Evolutionary conservation across 441 rosid genomes (phyloP), one percentile per base, ranked within the genome.

Genomic region (Biscutella laevigata): DNA sequence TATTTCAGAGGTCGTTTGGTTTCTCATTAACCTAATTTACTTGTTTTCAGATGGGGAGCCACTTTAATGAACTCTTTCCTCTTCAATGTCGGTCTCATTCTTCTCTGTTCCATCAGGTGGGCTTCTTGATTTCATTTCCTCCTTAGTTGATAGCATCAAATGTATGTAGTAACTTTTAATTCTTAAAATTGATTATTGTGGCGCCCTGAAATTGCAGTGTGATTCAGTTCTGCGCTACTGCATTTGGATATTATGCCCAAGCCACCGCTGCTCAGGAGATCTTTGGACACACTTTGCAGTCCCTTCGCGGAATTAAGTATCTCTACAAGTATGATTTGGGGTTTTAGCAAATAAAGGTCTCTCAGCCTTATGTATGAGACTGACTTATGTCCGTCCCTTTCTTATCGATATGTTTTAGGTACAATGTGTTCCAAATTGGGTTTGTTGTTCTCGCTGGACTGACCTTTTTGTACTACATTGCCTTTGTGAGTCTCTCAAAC

Each of bases 201-300:
- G 50, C 25, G 61, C 35, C 43, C 37, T 57, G 64, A 53, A 45
- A 46, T 27, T 74, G 58, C 91, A 94, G 99, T 72, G 97, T 94
- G 61, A 94, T 94, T 67, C 99, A 94, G 28, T 94, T 94, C 67
- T 94, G 97, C 29, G 66, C 99, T 45, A 86, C 97, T 5, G 97
- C 99, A 30, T 94, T 94, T 62, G 99, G 88, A 68, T 94, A 89
- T 68, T 94, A 94, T 53, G 99, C 99, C 29, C 99, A 84, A 80
- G 99, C 97, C 58, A 94, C 97, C 1, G 96, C 99, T 50, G 97
- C 97, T 0, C 97, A 94, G 53, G 97, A 94, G 76, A 94, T 94
- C 52, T 94, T 94, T 44, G 96, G 97, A 42, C 95, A 94, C 82
- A 94, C 99, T 0, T 76, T 94, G 70, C 83, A 89, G 71, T 94